phyloP scores from a whole-genome alignment of 2,329 filamentous ascomycete species.

The Phaeoacremonium minimum region DNA sequence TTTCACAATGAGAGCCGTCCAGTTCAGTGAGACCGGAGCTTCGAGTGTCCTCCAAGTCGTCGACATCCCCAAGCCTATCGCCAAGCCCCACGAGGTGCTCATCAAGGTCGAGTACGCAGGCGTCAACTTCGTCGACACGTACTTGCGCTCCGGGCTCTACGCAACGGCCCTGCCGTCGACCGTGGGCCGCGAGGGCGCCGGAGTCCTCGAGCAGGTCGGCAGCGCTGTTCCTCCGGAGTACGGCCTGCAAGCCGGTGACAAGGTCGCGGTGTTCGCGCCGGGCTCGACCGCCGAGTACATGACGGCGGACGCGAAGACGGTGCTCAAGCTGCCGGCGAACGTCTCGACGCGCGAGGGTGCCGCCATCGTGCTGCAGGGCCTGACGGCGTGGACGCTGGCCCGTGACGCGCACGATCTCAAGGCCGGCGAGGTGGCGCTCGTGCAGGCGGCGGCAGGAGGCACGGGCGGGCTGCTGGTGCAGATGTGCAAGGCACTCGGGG shows the following conservation, averaged over 20 bases:
- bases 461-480: constrained; percentile 73
- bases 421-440: constrained; percentile 51
- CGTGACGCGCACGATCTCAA: constrained; percentile 51
- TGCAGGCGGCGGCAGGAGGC: constrained; percentile 82
- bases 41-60: constrained; percentile 66
- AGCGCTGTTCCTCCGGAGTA: constrained; percentile 7
- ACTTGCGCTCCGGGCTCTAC: constrained; percentile 18
- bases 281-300: constrained; percentile 54
- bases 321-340: constrained; percentile 59
- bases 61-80: constrained; percentile 64
- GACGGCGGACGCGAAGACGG: constrained; percentile 44
- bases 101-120: constrained; percentile 76
- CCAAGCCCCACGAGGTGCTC: constrained; percentile 63
- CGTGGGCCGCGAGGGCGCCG: constrained; percentile 12
- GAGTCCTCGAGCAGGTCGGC: constrained; percentile 11
- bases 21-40: constrained; percentile 67
- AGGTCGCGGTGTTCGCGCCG: constrained; percentile 10
- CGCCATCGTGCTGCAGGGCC: constrained; percentile 68
- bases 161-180: constrained; percentile 8
- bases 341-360: constrained; percentile 60
- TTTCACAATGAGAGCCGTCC: constrained; percentile 64
- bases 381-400: constrained; percentile 76
- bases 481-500: constrained; percentile 67
- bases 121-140: constrained; percentile 84
- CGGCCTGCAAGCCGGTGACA: constrained; percentile 7